These are phyloP conservation scores for Steccherinum ochraceum DNA, from an alignment of 768 basidiomycete species.

Conservation along the genomic window DNA sequence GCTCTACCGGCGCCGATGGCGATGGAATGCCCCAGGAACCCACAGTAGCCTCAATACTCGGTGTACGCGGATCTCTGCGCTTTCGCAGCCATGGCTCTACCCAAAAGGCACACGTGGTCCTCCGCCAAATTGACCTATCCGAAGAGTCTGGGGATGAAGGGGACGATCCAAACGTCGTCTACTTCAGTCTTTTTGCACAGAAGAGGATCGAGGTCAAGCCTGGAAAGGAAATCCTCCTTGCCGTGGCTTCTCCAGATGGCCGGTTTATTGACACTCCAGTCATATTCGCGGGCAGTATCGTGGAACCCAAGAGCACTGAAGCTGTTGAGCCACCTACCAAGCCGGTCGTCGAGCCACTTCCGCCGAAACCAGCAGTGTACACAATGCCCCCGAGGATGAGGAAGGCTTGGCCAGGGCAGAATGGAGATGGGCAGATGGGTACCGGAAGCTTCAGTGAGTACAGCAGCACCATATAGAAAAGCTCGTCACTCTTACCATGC, in stretches of 20 bases:
- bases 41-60: slow-evolving; percentile 48
- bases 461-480: too few species aligned
- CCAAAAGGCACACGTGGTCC: slow-evolving; percentile 62
- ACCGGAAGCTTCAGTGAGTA: slow-evolving; percentile 10
- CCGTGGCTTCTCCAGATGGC: slow-evolving; percentile 41
- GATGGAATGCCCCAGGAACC: slow-evolving; percentile 14
- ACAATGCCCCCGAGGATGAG: slow-evolving; percentile 61
- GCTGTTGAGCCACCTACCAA: slow-evolving; percentile 17
- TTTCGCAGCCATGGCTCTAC: slow-evolving; percentile 60
- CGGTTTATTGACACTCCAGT: slow-evolving; percentile 50
- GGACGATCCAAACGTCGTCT: slow-evolving; percentile 32
- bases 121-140: slow-evolving; percentile 51
- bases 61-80: slow-evolving; percentile 55
- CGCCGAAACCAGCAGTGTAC: not conserved
- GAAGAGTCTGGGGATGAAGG: slow-evolving; percentile 40
- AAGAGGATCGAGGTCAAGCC: slow-evolving; percentile 67
- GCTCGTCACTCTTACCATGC: too few species aligned
- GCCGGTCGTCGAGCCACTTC: not conserved
- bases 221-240: slow-evolving; percentile 63
- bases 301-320: slow-evolving; percentile 7
- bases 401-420: slow-evolving; percentile 46
- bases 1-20: not conserved
- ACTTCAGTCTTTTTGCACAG: slow-evolving; percentile 60
- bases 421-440: slow-evolving; percentile 23
- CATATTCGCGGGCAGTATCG: slow-evolving; percentile 49